Conservation (phyloP, 495 filamentous ascomycete genomes). For the Xylaria longipes region DNA sequence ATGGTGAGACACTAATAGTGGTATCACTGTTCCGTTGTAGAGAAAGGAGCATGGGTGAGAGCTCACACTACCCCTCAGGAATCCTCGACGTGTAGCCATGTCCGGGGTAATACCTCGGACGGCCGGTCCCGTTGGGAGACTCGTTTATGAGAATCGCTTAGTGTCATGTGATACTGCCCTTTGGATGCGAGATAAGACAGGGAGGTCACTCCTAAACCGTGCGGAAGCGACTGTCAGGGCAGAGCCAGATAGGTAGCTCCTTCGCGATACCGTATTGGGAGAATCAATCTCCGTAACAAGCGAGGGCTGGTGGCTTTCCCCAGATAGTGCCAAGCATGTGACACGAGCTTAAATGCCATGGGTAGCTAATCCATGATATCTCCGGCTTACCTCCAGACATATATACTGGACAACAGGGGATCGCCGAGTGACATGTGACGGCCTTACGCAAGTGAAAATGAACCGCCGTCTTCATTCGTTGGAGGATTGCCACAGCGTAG, state of each 20-base stretch:
- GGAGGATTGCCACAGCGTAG: slow-evolving; percentile 21
- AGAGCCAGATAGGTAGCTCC: neutral
- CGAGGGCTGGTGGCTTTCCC: neutral
- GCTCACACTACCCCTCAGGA: neutral
- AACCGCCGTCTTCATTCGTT: slow-evolving; percentile 21
- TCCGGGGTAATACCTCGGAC: slow-evolving; percentile 12
- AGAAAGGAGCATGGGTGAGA: neutral
- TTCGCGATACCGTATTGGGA: neutral
- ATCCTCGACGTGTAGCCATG: neutral
- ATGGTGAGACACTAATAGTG: slow-evolving; percentile 8
- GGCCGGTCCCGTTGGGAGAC: neutral
- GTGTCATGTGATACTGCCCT: slow-evolving; percentile 11
- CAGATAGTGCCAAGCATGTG: neutral
- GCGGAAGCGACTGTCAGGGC: neutral
- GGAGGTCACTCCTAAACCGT: neutral
- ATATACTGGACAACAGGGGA: slow-evolving; percentile 2
- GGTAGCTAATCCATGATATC: slow-evolving; percentile 1
- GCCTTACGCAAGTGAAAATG: slow-evolving; percentile 8
- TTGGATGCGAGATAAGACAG: neutral
- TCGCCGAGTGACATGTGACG: slow-evolving; percentile 28
- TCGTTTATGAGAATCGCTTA: neutral
- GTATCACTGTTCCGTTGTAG: neutral
- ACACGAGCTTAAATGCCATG: slow-evolving; percentile 3
- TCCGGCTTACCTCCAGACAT: slow-evolving; percentile 26
- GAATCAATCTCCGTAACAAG: neutral